Base-by-base conservation (phyloP, 2,329 filamentous ascomycete genomes). In the Colletotrichum kahawae region DNA sequence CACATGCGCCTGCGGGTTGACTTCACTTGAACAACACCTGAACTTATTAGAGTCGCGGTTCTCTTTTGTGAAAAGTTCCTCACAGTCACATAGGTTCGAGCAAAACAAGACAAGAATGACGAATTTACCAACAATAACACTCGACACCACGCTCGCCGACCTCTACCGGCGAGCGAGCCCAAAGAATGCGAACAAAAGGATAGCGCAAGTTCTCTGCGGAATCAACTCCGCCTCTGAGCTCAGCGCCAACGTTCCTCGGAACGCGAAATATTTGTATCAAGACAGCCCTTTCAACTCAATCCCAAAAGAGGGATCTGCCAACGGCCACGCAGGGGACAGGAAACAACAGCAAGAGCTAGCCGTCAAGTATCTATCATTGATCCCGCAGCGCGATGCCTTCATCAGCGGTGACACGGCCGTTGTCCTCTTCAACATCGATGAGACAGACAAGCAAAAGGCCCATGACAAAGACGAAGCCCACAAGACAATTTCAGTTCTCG, bases 301-400 rank as follows among this genome's bases (percentile, higher is more conserved):
- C 2, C 70, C 78, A 5, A 69, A 71, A n/a, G 60, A 79, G 9
- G 27, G 64, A 18, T 24, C 43, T 16, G 8, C 21, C 29, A 21
- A 21, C n/a, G 34, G 59, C 29, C 21, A 13, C 14, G 33, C 43
- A 0, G 59, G 51, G 10, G 59, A 71, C 48, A 77, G 78, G 54
- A 56, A 66, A 3, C 77, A 80, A 12, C 76, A 77, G 67, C 68
- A 76, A 33, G 71, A 78, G 6, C 75, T 83, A 2, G 78, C 81
- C 8, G 79, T 82, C 31, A 84, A 84, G 76, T 82, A 84, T 34
- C 80, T 85, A 33, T 82, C 80, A 8, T 77, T 84, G 7, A 79
- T 85, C n/a, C 78, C 81, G 7, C 83, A 84, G 73, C 80, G 82
- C n/a, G 82, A 84, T 36, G 80, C 82, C 48, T 85, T 85, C 75